Conservation (phyloP, 202 grass and related monocot species). For the Saccharum hybrid region DNA sequence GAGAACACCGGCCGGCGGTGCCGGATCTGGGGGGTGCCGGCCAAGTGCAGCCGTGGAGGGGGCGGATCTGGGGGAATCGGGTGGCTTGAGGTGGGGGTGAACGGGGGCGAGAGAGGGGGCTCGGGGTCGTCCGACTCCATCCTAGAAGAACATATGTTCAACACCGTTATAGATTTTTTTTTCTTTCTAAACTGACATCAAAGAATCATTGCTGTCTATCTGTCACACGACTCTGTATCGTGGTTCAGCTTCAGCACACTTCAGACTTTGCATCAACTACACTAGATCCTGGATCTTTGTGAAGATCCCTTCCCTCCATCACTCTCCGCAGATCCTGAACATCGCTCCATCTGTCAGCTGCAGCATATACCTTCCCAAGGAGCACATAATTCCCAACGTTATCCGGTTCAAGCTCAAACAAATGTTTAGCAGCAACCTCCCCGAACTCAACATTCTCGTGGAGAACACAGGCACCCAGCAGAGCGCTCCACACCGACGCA, state of each 20-base stretch:
- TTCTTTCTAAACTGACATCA: background rate
- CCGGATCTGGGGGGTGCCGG: too few relatives aligned
- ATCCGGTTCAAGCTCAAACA: slow-evolving; percentile 65
- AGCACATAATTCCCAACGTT: slow-evolving; percentile 77
- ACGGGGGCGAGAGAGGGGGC: too few relatives aligned
- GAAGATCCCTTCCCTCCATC: slow-evolving; percentile 60
- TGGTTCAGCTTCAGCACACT: slow-evolving; percentile 30
- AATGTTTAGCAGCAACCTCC: slow-evolving; percentile 61
- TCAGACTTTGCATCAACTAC: slow-evolving; percentile 60
- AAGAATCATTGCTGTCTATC: background rate
- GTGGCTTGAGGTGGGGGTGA: too few relatives aligned
- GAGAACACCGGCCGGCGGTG: too few relatives aligned
- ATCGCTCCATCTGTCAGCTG: slow-evolving; percentile 55
- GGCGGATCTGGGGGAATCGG: too few relatives aligned
- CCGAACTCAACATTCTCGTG: slow-evolving; percentile 76
- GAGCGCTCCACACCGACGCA: slow-evolving; percentile 62
- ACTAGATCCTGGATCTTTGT: slow-evolving; percentile 77
- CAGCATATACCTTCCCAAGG: slow-evolving; percentile 75
- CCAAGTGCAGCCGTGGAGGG: too few relatives aligned
- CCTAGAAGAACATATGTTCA: too few relatives aligned
- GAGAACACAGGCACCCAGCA: slow-evolving; percentile 79
- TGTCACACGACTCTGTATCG: background rate
- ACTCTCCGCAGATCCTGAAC: slow-evolving; percentile 62
- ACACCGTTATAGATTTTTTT: too few relatives aligned
- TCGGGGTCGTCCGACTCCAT: too few relatives aligned